Conservation (phyloP, 352 stramenopile genomes). For the Pythium utonaiense region DNA sequence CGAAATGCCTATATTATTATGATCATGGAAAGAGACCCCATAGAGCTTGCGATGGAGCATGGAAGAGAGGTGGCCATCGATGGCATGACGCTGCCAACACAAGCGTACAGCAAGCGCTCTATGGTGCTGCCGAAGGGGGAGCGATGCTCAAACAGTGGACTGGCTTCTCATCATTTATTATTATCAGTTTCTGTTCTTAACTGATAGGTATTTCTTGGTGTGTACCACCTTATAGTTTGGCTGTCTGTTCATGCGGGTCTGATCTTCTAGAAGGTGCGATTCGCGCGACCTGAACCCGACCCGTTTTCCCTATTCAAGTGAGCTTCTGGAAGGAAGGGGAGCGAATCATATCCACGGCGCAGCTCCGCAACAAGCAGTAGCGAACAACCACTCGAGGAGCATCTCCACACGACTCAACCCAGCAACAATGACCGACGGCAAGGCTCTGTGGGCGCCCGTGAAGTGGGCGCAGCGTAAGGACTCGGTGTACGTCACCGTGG, state of each 20-base stretch:
- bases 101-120: background rate
- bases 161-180: too few relatives aligned
- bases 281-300: background rate
- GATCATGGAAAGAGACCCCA: background rate
- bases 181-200: background rate
- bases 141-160: background rate
- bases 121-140: too few relatives aligned
- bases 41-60: background rate
- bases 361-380: too few relatives aligned
- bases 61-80: too few relatives aligned
- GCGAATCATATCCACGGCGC: slow-evolving; percentile 21
- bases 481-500: slow-evolving; percentile 95
- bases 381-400: background rate
- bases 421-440: slow-evolving; percentile 20
- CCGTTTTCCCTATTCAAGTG: slow-evolving; percentile 1
- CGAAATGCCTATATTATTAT: too few relatives aligned
- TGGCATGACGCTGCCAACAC: background rate
- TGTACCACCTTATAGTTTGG: background rate
- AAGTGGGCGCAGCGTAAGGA: slow-evolving; percentile 97
- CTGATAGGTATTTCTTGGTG: background rate
- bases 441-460: slow-evolving; percentile 83
- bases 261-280: slow-evolving; percentile 1
- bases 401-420: background rate
- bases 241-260: background rate
- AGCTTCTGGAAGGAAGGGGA: slow-evolving; percentile 28